Evolutionary conservation across 345 rosid species (phyloP).

Genomic region (Sonneratia caseolaris): DNA sequence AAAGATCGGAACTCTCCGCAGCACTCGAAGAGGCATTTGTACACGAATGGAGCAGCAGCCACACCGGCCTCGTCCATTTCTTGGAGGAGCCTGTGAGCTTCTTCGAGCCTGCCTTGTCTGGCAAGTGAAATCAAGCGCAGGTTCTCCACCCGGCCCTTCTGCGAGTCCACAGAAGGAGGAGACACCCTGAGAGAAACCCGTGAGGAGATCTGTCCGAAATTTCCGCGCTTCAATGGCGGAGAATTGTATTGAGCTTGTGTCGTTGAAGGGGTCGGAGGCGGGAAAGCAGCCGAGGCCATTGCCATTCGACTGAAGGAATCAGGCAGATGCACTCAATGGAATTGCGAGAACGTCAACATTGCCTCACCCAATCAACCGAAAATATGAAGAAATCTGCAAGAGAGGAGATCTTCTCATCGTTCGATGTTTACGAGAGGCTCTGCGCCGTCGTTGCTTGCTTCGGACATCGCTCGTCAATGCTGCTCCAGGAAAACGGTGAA

Average conservation of each 20-base stretch:
- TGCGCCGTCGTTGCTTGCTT: not conserved
- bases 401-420: not conserved
- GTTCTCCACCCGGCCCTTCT: slow-evolving; percentile 45
- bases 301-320: not conserved
- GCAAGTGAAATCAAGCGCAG: slow-evolving; percentile 45
- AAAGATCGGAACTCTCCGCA: slow-evolving; percentile 34
- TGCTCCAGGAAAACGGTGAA: not conserved
- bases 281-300: slow-evolving; percentile 1
- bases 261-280: slow-evolving; percentile 3
- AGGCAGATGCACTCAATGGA: not conserved
- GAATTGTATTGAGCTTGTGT: slow-evolving; percentile 8
- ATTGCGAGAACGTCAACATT: not conserved
- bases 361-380: no score
- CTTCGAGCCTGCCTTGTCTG: slow-evolving; percentile 46
- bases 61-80: slow-evolving; percentile 47
- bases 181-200: slow-evolving; percentile 46
- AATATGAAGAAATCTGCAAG: no score
- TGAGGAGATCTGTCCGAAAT: slow-evolving; percentile 40
- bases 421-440: not conserved
- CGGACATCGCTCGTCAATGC: not conserved
- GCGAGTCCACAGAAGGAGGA: slow-evolving; percentile 19
- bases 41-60: slow-evolving; percentile 28
- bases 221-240: slow-evolving; percentile 19
- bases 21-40: slow-evolving; percentile 33
- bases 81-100: slow-evolving; percentile 46